phyloP scores from a whole-genome alignment of 176 grass and related monocot genomes.

The Dendrocalamus sinicus region DNA sequence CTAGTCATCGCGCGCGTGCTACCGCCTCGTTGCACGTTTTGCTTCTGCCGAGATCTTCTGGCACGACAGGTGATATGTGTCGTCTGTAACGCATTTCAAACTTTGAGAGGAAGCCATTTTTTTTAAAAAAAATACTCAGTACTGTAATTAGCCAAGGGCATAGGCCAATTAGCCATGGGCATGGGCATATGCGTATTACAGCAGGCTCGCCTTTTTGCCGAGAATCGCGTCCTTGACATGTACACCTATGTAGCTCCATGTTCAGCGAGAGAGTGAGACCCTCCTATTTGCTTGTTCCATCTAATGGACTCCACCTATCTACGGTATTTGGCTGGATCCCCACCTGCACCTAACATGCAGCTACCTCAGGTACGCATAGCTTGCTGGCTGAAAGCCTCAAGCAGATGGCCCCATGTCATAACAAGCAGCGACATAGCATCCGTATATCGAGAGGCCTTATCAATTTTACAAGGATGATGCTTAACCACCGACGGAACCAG shows the following conservation, averaged over 20 bases:
- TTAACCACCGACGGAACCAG: not conserved
- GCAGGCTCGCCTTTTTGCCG: not conserved
- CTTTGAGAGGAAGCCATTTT: too few species aligned
- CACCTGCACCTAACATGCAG: conserved; percentile 46
- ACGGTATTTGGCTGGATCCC: conserved; percentile 25
- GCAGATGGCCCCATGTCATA: not conserved
- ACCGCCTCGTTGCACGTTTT: too few species aligned
- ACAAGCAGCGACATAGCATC: conserved; percentile 6
- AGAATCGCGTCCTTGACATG: not conserved
- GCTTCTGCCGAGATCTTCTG: too few species aligned
- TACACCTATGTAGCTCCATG: not conserved
- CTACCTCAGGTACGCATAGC: not conserved
- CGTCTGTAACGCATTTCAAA: too few species aligned
- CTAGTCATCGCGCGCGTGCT: too few species aligned
- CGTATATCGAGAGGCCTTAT: not conserved
- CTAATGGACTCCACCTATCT: conserved; percentile 1
- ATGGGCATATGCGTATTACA: conserved; percentile 20
- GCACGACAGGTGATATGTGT: too few species aligned
- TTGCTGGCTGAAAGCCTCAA: not conserved
- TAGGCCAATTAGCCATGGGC: not conserved
- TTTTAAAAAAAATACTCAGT: too few species aligned
- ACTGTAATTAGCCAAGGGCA: too few species aligned
- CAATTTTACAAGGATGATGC: not conserved
- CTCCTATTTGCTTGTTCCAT: not conserved
- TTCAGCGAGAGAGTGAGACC: not conserved